A percentile compares a stretch with the other conserved stretches of the same genome.
Conservation (phyloP, 2,329 filamentous ascomycete species). For the Trichoderma aggressivum region DNA sequence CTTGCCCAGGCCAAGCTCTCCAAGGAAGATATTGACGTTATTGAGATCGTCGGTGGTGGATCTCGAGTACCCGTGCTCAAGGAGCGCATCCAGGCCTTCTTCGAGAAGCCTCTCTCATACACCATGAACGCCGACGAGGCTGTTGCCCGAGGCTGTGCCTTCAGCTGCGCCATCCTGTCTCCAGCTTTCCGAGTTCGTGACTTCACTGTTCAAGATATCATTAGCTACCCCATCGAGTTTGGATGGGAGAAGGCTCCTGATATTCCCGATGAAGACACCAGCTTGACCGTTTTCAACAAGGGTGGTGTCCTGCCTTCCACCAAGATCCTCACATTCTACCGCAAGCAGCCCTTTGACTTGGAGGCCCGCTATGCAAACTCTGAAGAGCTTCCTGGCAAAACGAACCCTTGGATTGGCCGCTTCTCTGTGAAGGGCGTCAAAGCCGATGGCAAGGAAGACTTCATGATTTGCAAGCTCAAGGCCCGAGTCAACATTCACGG, state of each 20-base stretch:
- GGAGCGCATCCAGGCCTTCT: conserved; percentile 83
- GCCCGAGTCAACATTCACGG: conserved; percentile 95
- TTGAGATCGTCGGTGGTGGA: conserved; percentile 93
- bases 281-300: conserved; percentile 93
- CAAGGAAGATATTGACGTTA: conserved; percentile 84
- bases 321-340: conserved; percentile 99
- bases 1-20: conserved; percentile 90
- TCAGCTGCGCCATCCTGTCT: conserved; percentile 95
- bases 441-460: conserved; percentile 88
- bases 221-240: conserved; percentile 98
- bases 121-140: conserved; percentile 98
- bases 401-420: conserved; percentile 90
- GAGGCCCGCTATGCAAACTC: conserved; percentile 92
- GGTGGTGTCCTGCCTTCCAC: conserved; percentile 96
- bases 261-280: conserved; percentile 97
- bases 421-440: conserved; percentile 99
- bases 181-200: conserved; percentile 98
- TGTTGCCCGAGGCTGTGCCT: conserved; percentile 90
- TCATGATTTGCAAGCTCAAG: conserved; percentile 99
- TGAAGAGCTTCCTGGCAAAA: conserved; percentile 81
- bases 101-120: conserved; percentile 88
- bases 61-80: conserved; percentile 93
- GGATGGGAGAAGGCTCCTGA: conserved; percentile 98
- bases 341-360: conserved; percentile 94
- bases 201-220: conserved; percentile 95